Evolutionary conservation across 2,329 filamentous ascomycete species (phyloP).

Genomic region (Cercospora sp.): DNA sequence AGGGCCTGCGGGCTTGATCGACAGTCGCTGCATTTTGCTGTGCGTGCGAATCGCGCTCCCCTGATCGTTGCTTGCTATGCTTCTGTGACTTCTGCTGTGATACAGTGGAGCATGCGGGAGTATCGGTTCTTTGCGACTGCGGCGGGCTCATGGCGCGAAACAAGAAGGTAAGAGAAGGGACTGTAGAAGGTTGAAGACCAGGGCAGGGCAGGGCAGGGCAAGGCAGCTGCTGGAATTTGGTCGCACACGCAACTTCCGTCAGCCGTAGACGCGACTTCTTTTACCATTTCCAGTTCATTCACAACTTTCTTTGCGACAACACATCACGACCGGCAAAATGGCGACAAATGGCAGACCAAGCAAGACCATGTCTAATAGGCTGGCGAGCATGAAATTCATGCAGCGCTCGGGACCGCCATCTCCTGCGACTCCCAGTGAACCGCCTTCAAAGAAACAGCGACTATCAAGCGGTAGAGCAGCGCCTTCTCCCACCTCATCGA

Average conservation of each 20-base stretch:
- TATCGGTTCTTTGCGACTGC: too few species aligned
- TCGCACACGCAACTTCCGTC: neutral
- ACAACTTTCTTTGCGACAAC: neutral
- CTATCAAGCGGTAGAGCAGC: constrained; percentile 45
- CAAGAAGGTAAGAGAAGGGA: too few species aligned
- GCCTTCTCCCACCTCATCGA: constrained; percentile 41
- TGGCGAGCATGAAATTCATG: constrained; percentile 86
- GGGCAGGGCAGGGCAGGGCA: too few species aligned
- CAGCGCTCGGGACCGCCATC: constrained; percentile 73
- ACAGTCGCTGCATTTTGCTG: too few species aligned
- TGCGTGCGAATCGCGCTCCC: too few species aligned
- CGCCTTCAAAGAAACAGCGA: constrained; percentile 65
- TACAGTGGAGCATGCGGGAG: too few species aligned
- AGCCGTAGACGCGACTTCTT: neutral
- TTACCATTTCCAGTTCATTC: neutral
- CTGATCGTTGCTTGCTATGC: too few species aligned
- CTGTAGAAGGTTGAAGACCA: too few species aligned
- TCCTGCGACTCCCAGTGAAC: constrained; percentile 50
- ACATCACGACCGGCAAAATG: constrained; percentile 14
- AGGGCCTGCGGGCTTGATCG: too few species aligned
- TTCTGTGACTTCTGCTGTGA: too few species aligned
- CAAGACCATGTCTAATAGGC: constrained; percentile 78
- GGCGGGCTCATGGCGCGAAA: too few species aligned
- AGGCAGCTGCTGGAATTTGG: neutral
- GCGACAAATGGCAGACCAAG: constrained; percentile 44